Evolutionary conservation across 257 asterid genomes (phyloP).

Genomic region (Orobanche coerulescens): DNA sequence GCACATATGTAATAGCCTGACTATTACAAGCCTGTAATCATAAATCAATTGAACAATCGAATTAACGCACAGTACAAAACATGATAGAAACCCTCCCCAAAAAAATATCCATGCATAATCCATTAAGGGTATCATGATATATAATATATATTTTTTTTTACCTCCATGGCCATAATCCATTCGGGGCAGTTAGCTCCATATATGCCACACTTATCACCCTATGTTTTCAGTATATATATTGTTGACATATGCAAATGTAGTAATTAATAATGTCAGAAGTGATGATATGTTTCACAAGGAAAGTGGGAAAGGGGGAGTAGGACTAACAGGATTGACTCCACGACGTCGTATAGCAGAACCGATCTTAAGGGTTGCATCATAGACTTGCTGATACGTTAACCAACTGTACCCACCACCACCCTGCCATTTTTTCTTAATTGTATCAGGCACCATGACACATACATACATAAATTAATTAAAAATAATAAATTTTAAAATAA

Average conservation of each 20-base stretch:
- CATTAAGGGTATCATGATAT: no score
- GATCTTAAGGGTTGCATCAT: constrained; percentile 38
- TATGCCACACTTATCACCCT: constrained; percentile 90
- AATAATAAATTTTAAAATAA: no score
- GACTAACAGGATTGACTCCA: constrained; percentile 63
- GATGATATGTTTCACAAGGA: not conserved
- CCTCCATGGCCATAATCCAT: constrained; percentile 96
- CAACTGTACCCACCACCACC: constrained; percentile 65
- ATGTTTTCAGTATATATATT: not conserved
- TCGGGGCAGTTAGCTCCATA: constrained; percentile 81
- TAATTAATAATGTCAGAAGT: not conserved
- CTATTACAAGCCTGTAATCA: constrained; percentile 89
- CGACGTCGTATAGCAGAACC: constrained; percentile 81
- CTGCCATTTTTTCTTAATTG: constrained; percentile 25
- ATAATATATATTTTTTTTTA: constrained; percentile 10
- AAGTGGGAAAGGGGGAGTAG: not conserved
- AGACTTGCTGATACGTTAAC: constrained; percentile 56
- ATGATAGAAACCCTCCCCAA: no score
- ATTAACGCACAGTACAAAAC: not conserved
- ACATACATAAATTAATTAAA: no score
- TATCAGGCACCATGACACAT: no score
- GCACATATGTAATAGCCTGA: constrained; percentile 78
- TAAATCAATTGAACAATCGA: constrained; percentile 13
- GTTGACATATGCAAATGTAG: not conserved
- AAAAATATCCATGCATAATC: no score